phyloP scores from a whole-genome alignment of 116 monocot species.

The Papilionanthe hybrid region DNA sequence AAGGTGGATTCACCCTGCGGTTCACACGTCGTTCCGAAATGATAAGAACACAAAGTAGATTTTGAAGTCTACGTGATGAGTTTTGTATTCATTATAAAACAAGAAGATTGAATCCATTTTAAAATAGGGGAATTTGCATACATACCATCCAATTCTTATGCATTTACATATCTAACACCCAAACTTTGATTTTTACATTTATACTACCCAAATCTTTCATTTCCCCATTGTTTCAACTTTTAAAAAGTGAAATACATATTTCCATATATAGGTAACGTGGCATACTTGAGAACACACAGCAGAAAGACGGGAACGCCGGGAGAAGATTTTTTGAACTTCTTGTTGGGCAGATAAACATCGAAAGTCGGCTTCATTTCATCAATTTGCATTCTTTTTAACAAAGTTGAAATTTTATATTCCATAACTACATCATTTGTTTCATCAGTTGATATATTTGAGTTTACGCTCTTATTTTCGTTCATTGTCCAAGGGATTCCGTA shows the following conservation, averaged over 20 bases:
- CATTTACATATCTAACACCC: too few species aligned
- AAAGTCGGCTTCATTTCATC: constrained; percentile 38
- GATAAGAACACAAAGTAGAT: neutral
- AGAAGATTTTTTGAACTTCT: constrained; percentile 75
- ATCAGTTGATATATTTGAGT: constrained; percentile 11
- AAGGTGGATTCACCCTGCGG: constrained; percentile 57
- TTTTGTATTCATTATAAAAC: neutral
- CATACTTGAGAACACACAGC: constrained; percentile 57
- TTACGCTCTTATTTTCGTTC: constrained; percentile 27
- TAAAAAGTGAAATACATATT: too few species aligned
- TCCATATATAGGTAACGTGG: too few species aligned
- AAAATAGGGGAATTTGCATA: neutral
- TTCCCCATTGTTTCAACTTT: too few species aligned
- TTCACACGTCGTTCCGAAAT: constrained; percentile 2
- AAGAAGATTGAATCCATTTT: neutral
- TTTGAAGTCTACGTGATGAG: neutral
- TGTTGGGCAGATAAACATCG: constrained; percentile 82
- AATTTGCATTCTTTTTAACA: constrained; percentile 40
- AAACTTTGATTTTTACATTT: too few species aligned
- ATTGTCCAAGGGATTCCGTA: constrained; percentile 66
- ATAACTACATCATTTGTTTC: neutral
- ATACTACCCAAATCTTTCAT: too few species aligned
- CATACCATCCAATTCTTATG: too few species aligned
- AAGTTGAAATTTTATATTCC: constrained; percentile 14
- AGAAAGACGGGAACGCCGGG: constrained; percentile 66